Base-by-base conservation (phyloP, 2,329 filamentous ascomycete species). In the Cadophora sp. region DNA sequence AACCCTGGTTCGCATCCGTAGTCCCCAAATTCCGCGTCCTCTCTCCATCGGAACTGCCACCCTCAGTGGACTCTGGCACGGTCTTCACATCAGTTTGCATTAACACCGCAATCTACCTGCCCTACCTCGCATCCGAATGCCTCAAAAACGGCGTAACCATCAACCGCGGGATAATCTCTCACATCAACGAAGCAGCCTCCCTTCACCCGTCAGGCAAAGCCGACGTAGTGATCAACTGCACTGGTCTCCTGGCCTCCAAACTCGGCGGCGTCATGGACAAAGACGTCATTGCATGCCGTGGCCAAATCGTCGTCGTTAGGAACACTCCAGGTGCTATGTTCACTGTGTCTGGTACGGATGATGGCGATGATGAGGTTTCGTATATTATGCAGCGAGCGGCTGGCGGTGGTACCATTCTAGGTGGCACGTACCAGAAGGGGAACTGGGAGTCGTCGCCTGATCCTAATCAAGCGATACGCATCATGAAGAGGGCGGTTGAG, bases 11-110 rank as follows among this genome's bases (percentile, higher is more conserved):
- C 79, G 87, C 85, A 75, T 81, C 88, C 59, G 79, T 93, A 1
- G 86, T 94, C 56, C 89, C 90, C 14, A 88, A 95, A 79, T 95
- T 89, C 79, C 85, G 87, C 68, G 81, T 88, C 66, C 79, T 95
- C 3, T 76, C 84, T 4, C 78, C 83, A 41, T 78, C 81, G 11
- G 83, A 91, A 72, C 81, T 97, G 1, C 86, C 87, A 0, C 73
- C 81, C 0, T 91, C 86, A 20, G 86, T 90, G 62, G 89, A 93
- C 68, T 91, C 90, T 13, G 94, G 89, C 27, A 91, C 87, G 60
- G 83, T 85, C 64, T 97, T 96, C 78, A 93, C 87, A 8, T 95
- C 92, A 0, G 89, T 97, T 48, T 97, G 94, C 80, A 95, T 97
- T 78, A 97, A 98, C 80, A 92, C 92, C 0, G 88, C 91, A 50